These are phyloP conservation scores for Microstegium vimineum DNA, from an alignment of 176 grass and related monocot genomes.

Conservation along the genomic window DNA sequence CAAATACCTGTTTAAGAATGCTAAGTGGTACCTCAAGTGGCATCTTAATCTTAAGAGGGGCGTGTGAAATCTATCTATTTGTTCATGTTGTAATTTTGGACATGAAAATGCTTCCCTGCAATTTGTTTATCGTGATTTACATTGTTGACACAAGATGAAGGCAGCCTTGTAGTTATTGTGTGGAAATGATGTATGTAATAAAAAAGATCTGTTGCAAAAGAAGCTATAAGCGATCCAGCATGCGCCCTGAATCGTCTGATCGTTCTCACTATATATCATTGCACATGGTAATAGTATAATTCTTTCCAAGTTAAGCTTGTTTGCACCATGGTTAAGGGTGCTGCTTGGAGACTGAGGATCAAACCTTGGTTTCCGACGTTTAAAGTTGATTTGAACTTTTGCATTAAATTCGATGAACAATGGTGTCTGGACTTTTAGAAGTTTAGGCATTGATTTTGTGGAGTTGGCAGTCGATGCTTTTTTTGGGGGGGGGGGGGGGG, in stretches of 20 bases:
- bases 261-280: neutral
- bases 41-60: neutral
- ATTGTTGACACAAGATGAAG: neutral
- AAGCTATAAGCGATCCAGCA: neutral
- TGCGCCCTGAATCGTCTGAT: neutral
- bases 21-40: neutral
- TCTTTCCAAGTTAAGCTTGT: neutral
- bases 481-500: too few relatives aligned
- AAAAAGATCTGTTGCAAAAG: neutral
- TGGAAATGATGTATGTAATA: conserved; percentile 1
- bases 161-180: conserved; percentile 8
- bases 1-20: conserved; percentile 8
- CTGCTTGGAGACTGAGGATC: too few relatives aligned
- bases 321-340: too few relatives aligned
- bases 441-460: too few relatives aligned
- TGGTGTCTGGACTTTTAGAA: too few relatives aligned
- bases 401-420: too few relatives aligned
- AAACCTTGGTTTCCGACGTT: too few relatives aligned
- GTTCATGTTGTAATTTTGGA: conserved; percentile 7
- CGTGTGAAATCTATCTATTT: neutral
- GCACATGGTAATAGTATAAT: too few relatives aligned
- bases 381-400: too few relatives aligned
- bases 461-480: too few relatives aligned
- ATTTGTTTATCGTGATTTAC: neutral
- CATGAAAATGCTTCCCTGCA: neutral